Evolutionary conservation across 73 alveolate genomes (phyloP).

Genomic region (Symbiodinium pilosum): DNA sequence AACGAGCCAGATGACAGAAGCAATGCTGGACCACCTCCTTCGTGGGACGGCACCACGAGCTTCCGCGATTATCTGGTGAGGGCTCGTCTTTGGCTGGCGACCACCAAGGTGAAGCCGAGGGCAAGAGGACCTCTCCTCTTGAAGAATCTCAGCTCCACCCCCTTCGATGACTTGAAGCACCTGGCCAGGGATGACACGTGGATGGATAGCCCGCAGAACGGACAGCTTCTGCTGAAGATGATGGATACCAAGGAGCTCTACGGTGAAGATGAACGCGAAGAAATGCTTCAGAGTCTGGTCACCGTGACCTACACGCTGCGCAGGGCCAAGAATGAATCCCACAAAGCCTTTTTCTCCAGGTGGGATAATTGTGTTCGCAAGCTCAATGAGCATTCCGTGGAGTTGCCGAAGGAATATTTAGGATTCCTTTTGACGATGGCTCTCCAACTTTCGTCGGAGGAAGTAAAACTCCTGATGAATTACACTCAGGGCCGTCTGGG

Average conservation of each 20-base stretch:
- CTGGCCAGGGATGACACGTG: background rate
- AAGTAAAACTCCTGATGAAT: background rate
- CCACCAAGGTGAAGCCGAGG: background rate
- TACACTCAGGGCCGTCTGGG: background rate
- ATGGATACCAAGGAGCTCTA: conserved; percentile 24
- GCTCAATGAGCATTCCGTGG: background rate
- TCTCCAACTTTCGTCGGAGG: background rate
- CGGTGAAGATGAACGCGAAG: conserved; percentile 13
- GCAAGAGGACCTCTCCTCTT: background rate
- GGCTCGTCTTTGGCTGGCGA: background rate
- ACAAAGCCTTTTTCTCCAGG: background rate
- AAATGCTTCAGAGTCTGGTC: background rate
- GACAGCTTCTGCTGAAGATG: background rate
- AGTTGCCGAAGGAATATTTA: background rate
- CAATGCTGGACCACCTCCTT: background rate
- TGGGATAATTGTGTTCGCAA: background rate
- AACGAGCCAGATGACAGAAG: background rate
- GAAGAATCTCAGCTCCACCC: background rate
- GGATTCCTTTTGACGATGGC: conserved; percentile 20
- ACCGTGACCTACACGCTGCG: background rate
- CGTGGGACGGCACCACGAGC: background rate
- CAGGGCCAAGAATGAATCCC: background rate
- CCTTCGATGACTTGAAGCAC: conserved; percentile 19
- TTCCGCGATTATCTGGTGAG: conserved; percentile 25
- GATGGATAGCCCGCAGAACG: background rate